A percentile compares a stretch with the other conserved stretches of the same genome.
Conservation (phyloP, 2,329 filamentous ascomycete species). For the Apiospora kogelbergensis region DNA sequence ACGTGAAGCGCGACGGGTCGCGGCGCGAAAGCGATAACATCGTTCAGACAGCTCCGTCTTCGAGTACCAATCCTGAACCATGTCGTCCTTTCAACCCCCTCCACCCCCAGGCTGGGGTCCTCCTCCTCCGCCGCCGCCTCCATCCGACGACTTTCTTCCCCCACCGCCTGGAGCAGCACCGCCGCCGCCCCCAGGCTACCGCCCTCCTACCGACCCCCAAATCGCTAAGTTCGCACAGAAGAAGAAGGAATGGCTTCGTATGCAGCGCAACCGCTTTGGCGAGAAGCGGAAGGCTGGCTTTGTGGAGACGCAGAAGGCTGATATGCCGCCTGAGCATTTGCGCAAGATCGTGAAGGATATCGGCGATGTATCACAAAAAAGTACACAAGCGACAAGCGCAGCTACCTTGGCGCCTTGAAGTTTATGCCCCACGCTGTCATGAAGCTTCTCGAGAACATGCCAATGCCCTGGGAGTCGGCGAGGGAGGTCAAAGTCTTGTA, state of each 20-base stretch:
- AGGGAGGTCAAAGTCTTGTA: constrained; percentile 97
- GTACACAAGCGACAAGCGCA: constrained; percentile 97
- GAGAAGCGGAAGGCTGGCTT: constrained; percentile 97
- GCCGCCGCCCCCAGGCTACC: constrained; percentile 84
- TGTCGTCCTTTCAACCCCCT: constrained; percentile 54
- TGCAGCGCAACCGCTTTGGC: constrained; percentile 87
- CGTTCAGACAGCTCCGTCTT: constrained; percentile 21
- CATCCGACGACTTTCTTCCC: constrained; percentile 55
- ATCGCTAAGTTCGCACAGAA: constrained; percentile 96
- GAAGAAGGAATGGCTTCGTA: constrained; percentile 97
- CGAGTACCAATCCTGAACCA: constrained; percentile 27
- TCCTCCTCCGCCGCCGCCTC: constrained; percentile 56
- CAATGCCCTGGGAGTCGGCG: constrained; percentile 98
- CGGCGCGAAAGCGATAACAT: constrained; percentile 32
- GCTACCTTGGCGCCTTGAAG: constrained; percentile 94
- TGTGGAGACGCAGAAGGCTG: constrained; percentile 96
- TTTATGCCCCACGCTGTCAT: constrained; percentile 99
- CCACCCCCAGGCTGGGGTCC: constrained; percentile 59
- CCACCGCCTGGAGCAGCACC: constrained; percentile 62
- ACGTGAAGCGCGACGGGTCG: constrained; percentile 29
- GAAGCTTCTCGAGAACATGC: constrained; percentile 98
- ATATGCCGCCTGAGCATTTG: constrained; percentile 97
- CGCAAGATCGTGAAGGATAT: constrained; percentile 99
- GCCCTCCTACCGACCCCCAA: constrained; percentile 77
- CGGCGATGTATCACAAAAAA: constrained; percentile 98